Evolutionary conservation across 345 rosid species (phyloP).

Genomic region (Sonneratia alba): DNA sequence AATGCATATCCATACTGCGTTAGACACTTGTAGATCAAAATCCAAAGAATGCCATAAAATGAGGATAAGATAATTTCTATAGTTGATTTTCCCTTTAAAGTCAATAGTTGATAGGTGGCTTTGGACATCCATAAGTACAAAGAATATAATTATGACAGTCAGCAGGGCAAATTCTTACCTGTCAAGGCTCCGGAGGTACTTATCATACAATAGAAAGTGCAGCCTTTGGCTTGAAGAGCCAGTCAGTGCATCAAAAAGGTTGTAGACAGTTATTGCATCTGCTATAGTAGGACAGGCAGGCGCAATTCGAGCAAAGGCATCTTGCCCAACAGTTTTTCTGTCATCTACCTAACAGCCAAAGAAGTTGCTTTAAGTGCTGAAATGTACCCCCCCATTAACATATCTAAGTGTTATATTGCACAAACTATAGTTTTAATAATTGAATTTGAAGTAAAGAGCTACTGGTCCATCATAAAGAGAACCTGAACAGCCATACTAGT

Average conservation of each 20-base stretch:
- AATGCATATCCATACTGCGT: background rate
- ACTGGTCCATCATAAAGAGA: conserved; percentile 8
- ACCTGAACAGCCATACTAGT: conserved; percentile 87
- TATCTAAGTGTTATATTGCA: background rate
- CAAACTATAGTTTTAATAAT: background rate
- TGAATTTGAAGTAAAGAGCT: conserved; percentile 1
- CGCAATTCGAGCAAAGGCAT: conserved; percentile 87
- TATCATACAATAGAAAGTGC: conserved; percentile 84
- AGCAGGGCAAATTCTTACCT: conserved; percentile 46
- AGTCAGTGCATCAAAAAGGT: conserved; percentile 82
- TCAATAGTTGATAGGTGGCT: background rate
- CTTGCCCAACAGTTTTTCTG: conserved; percentile 62
- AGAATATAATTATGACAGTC: background rate
- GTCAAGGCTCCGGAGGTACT: conserved; percentile 78
- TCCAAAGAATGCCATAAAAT: background rate
- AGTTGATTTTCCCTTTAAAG: background rate
- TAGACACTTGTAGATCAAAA: background rate
- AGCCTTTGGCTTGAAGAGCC: conserved; percentile 56
- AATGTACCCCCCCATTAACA: too few species aligned
- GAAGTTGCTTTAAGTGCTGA: background rate
- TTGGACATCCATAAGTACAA: background rate
- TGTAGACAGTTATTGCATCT: conserved; percentile 70
- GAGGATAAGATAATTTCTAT: background rate
- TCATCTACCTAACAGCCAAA: conserved; percentile 57
- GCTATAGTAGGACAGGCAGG: conserved; percentile 78